phyloP scores from a whole-genome alignment of 257 asterid genomes.

The Paulownia fortunei region DNA sequence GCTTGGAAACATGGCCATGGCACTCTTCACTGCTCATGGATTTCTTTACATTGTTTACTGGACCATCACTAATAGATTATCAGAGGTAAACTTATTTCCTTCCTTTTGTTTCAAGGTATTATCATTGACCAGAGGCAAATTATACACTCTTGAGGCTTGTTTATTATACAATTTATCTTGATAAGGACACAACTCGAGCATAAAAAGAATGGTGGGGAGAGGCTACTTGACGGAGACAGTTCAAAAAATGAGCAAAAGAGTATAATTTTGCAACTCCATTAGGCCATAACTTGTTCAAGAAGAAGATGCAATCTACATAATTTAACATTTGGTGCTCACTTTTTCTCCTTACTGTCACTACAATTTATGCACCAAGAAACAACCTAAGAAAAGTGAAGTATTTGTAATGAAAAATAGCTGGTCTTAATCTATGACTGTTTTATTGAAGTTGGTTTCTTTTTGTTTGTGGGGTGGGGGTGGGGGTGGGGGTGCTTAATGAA shows the following conservation, averaged over 20 bases:
- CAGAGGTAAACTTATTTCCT: conserved; percentile 59
- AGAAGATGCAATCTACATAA: neutral
- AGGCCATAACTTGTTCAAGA: neutral
- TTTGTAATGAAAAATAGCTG: neutral
- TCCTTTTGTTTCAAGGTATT: conserved; percentile 4
- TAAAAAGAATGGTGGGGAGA: neutral
- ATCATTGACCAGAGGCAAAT: neutral
- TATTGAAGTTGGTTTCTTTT: neutral
- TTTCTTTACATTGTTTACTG: conserved; percentile 66
- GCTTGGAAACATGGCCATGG: conserved; percentile 83
- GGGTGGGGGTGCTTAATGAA: neutral
- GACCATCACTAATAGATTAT: conserved; percentile 71
- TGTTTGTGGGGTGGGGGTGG: neutral
- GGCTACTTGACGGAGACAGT: conserved; percentile 18
- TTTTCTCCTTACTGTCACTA: too few species aligned
- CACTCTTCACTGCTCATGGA: conserved; percentile 79
- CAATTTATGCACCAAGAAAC: too few species aligned
- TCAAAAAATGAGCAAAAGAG: neutral
- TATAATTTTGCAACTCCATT: neutral
- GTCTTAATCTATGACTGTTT: neutral
- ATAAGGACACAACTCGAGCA: neutral
- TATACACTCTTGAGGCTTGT: neutral
- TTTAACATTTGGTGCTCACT: too few species aligned
- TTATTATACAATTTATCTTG: neutral
- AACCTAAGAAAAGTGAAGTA: neutral